These are phyloP conservation scores for Epichloe amarillans DNA, from an alignment of 2,329 filamentous ascomycete species.

Conservation along the genomic window DNA sequence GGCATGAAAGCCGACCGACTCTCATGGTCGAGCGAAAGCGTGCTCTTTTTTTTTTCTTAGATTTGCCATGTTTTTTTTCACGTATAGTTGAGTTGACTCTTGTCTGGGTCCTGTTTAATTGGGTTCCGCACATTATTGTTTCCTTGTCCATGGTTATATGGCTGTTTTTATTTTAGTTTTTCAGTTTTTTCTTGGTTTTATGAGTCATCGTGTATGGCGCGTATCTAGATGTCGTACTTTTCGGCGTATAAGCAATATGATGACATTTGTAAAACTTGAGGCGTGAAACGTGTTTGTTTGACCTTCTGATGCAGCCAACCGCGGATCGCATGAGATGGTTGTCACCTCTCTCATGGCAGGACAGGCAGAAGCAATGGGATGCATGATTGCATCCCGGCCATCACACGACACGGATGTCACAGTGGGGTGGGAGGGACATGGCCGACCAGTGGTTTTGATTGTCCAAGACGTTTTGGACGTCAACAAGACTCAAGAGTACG, in stretches of 20 bases:
- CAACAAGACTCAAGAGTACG: too few relatives aligned
- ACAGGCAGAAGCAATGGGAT: too few relatives aligned
- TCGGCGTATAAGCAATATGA: background rate
- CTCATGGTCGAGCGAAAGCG: background rate
- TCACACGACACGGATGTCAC: too few relatives aligned
- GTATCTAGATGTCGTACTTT: background rate
- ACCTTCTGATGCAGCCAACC: background rate
- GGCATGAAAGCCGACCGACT: background rate
- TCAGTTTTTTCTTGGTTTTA: background rate
- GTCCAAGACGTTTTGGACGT: too few relatives aligned
- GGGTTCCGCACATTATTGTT: background rate
- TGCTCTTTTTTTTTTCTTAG: background rate
- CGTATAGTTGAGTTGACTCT: background rate
- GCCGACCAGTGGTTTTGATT: too few relatives aligned
- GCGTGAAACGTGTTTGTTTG: background rate
- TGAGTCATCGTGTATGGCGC: background rate
- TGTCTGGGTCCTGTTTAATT: background rate
- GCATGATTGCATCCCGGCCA: too few relatives aligned
- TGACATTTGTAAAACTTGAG: background rate
- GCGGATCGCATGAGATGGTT: background rate
- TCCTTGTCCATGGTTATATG: background rate
- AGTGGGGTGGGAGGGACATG: too few relatives aligned
- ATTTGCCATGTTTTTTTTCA: background rate
- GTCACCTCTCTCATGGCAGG: background rate
- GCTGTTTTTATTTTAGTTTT: background rate